Base-by-base conservation (phyloP, 2,329 filamentous ascomycete species). In the Podosphaera fusca region DNA sequence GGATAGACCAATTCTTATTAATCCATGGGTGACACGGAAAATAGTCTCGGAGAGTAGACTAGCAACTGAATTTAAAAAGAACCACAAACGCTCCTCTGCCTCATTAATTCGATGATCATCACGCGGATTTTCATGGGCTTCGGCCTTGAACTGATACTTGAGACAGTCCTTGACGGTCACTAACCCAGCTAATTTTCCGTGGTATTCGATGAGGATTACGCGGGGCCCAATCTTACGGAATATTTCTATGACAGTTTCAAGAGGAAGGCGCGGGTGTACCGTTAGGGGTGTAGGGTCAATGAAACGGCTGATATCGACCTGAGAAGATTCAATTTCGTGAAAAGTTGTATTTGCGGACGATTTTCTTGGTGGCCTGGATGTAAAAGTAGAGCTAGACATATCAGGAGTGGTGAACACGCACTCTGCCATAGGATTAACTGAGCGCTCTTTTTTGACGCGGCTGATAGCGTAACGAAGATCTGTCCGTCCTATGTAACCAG, bases 151-250 rank as follows among this genome's bases (percentile, higher is more conserved):
- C 69, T 98, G 90, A 66, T 94, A 96, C 68, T 92, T 94, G 57
- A 98, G 73, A 63, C 92, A 96, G 68, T 98, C 92, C 69, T 98
- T 98, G 60, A 95, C 85, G 0, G 92, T 98, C 0, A 98, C 86
- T 0, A 98, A 75, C 0, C 92, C 92, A 0, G 78, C 79, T 1
- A 98, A 75, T 55, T 80, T 79, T 12, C 92, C 92, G 58, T 86
- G 84, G 67, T 95, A 84, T 69, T 98, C 92, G 45, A 95, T 84
- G 2, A 98, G 75, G 55, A 98, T 90, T 4, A 95, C 88, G 1
- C 92, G 80, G 0, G 90, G 92, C 0, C 92, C 92, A 68, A 98
- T 94, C 72, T 96, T 98, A 69, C 90, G 90, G 74, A 98, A 98
- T 9, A 98, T 75, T 67, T 98, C 92, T 88, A 98, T 95, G 36